A percentile compares a stretch with the other conserved stretches of the same genome.
These are phyloP conservation scores for Vicia faba DNA, from an alignment of 306 rosid genomes.

Conservation along the genomic window DNA sequence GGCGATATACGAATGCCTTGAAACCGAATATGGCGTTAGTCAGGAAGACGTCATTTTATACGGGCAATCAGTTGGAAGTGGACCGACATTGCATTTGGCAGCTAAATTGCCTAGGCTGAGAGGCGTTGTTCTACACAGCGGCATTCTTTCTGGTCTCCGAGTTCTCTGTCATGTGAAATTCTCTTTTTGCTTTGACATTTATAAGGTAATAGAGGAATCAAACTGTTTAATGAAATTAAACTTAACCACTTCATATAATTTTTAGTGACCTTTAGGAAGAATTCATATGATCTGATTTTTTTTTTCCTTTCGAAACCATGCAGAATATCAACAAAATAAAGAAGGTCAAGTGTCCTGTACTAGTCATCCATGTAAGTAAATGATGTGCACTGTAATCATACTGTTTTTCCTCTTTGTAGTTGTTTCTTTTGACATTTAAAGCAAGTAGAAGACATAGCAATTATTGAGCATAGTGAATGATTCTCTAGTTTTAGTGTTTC, in stretches of 20 bases:
- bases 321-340: slow-evolving; percentile 95
- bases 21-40: slow-evolving; percentile 86
- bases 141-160: slow-evolving; percentile 92
- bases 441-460: background rate
- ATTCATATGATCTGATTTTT: slow-evolving; percentile 25
- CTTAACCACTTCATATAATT: background rate
- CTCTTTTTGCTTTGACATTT: slow-evolving; percentile 89
- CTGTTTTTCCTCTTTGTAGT: slow-evolving; percentile 16
- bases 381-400: slow-evolving; percentile 5
- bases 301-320: slow-evolving; percentile 21
- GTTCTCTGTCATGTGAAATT: slow-evolving; percentile 93
- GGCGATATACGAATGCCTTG: slow-evolving; percentile 93
- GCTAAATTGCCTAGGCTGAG: slow-evolving; percentile 88
- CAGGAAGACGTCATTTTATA: slow-evolving; percentile 94
- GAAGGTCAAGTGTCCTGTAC: slow-evolving; percentile 97
- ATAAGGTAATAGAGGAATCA: slow-evolving; percentile 59
- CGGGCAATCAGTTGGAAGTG: slow-evolving; percentile 98
- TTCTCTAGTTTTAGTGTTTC: slow-evolving; percentile 20
- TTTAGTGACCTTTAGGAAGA: background rate
- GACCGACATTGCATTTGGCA: slow-evolving; percentile 96
- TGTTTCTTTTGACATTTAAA: slow-evolving; percentile 20
- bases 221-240: background rate
- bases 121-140: slow-evolving; percentile 94
- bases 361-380: slow-evolving; percentile 93
- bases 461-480: slow-evolving; percentile 4